These are phyloP conservation scores for Tuber microsphaerosporum DNA, from an alignment of 495 filamentous ascomycete species.

Conservation along the genomic window DNA sequence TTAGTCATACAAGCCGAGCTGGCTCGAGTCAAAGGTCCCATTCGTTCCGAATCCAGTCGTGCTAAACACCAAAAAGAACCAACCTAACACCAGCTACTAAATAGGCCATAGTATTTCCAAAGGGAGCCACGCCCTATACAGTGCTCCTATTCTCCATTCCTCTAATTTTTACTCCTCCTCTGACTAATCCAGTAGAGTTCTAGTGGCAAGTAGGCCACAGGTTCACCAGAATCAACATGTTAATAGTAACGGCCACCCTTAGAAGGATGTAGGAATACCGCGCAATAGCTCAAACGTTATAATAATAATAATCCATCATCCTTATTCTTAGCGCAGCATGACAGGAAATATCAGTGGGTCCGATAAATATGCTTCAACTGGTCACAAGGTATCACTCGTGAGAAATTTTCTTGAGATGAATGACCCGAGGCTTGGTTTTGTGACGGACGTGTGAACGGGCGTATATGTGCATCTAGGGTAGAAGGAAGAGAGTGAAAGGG, in stretches of 20 bases:
- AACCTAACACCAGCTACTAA: not conserved
- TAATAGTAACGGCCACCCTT: not conserved
- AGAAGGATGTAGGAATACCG: not conserved
- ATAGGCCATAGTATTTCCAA: not conserved
- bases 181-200: not conserved
- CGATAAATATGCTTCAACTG: not conserved
- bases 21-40: not conserved
- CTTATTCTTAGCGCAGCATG: not conserved
- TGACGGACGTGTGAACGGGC: not conserved
- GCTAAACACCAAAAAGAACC: not conserved
- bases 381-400: not conserved
- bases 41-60: not conserved
- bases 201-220: not conserved
- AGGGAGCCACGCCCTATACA: not conserved
- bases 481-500: not conserved
- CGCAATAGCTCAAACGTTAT: not conserved
- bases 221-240: not conserved
- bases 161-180: not conserved
- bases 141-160: not conserved
- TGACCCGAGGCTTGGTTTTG: not conserved
- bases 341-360: not conserved
- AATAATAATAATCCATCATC: not conserved
- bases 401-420: not conserved
- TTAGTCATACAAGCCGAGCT: not conserved
- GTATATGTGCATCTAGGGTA: not conserved